Conservation (phyloP, 2,329 filamentous ascomycete genomes). For the Alternaria longipes region DNA sequence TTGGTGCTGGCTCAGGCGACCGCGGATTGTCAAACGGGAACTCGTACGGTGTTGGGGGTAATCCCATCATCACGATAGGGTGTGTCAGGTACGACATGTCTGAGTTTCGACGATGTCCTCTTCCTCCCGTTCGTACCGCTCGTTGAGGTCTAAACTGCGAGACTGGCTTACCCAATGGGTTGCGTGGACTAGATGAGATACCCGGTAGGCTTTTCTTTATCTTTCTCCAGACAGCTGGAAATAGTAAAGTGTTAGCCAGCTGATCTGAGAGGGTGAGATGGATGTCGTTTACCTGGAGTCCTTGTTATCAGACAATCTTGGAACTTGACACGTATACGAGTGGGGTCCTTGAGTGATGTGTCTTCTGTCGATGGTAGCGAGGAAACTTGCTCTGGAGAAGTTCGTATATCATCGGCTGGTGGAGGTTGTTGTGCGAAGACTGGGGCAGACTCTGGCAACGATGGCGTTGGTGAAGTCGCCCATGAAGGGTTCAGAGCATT, state of each 20-base stretch:
- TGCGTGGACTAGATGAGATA: not conserved
- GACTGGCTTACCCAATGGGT: not conserved
- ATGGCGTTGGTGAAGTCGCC: not conserved
- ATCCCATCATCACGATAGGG: not conserved
- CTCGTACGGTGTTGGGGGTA: not conserved
- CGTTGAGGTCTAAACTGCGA: not conserved
- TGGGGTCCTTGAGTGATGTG: not conserved
- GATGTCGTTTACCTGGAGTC: not conserved
- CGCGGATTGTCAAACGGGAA: not conserved
- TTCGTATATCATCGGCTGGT: not conserved
- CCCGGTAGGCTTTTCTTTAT: not conserved
- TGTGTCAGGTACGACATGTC: not conserved
- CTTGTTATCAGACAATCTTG: not conserved
- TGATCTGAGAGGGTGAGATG: not conserved
- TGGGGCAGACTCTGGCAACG: not conserved
- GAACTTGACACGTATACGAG: not conserved
- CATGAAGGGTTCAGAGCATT: not conserved
- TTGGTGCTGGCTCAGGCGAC: not conserved
- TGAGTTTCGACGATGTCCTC: not conserved
- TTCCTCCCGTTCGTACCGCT: not conserved
- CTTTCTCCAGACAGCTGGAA: not conserved
- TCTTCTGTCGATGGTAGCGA: not conserved
- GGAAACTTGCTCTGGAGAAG: not conserved
- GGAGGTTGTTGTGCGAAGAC: no score
- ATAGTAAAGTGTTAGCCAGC: not conserved